Conservation (phyloP, 768 basidiomycete species). For the Russula sp. region DNA sequence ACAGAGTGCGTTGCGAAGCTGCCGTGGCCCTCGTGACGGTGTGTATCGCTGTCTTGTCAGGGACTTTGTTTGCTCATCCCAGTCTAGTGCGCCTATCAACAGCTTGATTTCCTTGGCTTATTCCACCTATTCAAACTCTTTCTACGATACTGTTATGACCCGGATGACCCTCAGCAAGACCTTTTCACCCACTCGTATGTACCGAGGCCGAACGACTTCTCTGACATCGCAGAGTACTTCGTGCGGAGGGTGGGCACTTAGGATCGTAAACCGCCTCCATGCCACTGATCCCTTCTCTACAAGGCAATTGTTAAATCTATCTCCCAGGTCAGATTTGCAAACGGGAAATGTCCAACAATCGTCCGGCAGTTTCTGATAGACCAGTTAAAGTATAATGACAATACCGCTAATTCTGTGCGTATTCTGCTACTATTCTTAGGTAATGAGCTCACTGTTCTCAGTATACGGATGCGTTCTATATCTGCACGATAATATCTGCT, state of each 20-base stretch:
- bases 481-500: slow-evolving; percentile 77
- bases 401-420: slow-evolving; percentile 80
- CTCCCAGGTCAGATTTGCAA: slow-evolving; percentile 78
- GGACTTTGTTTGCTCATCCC: slow-evolving; percentile 7
- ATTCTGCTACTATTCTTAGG: slow-evolving; percentile 9
- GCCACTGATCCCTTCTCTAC: background rate
- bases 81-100: slow-evolving; percentile 71
- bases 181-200: slow-evolving; percentile 83
- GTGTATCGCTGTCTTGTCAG: slow-evolving; percentile 28
- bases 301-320: slow-evolving; percentile 78
- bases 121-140: slow-evolving; percentile 97
- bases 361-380: slow-evolving; percentile 87
- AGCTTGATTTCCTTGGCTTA: slow-evolving; percentile 80
- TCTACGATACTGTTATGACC: slow-evolving; percentile 83
- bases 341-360: slow-evolving; percentile 78
- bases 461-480: slow-evolving; percentile 90
- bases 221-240: slow-evolving; percentile 87
- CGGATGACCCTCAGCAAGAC: slow-evolving; percentile 73
- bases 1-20: slow-evolving; percentile 92
- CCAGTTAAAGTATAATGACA: slow-evolving; percentile 92
- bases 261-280: background rate
- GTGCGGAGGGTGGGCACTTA: slow-evolving; percentile 70
- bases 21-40: slow-evolving; percentile 78
- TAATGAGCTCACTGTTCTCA: slow-evolving; percentile 27
- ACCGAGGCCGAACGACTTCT: slow-evolving; percentile 93